These are phyloP conservation scores for Lyophyllum semitale DNA, from an alignment of 768 basidiomycete genomes.

Conservation along the genomic window DNA sequence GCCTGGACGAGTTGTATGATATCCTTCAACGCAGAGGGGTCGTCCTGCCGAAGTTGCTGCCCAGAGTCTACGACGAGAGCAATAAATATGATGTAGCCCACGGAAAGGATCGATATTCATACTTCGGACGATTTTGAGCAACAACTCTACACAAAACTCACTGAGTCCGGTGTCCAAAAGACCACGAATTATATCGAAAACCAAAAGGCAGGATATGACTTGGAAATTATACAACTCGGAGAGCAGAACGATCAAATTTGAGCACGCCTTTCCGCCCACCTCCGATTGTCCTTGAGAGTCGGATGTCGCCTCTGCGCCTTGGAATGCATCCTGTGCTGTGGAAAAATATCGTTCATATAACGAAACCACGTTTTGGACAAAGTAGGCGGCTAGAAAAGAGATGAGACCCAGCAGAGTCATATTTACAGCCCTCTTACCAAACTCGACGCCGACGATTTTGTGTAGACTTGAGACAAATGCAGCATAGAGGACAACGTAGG, in stretches of 20 bases:
- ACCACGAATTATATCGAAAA: constrained; percentile 86
- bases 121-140: constrained; percentile 87
- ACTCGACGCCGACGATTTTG: constrained; percentile 82
- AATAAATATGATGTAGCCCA: not conserved
- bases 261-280: constrained; percentile 78
- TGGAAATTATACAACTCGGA: constrained; percentile 97
- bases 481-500: constrained; percentile 87
- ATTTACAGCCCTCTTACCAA: constrained; percentile 56
- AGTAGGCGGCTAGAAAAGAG: constrained; percentile 65
- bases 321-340: constrained; percentile 24
- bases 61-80: constrained; percentile 71
- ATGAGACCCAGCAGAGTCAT: not conserved
- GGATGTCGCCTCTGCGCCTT: constrained; percentile 8
- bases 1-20: constrained; percentile 82
- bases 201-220: constrained; percentile 83
- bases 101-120: constrained; percentile 22
- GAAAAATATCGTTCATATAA: constrained; percentile 64
- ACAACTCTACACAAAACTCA: constrained; percentile 83
- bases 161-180: constrained; percentile 65
- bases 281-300: constrained; percentile 20
- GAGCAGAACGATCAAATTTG: constrained; percentile 84
- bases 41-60: constrained; percentile 86
- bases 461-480: constrained; percentile 82
- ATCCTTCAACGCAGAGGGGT: constrained; percentile 89
- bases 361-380: constrained; percentile 72